Percentiles rank a stretch among this genome's conserved stretches.
phyloP scores from a whole-genome alignment of 2,329 filamentous ascomycete genomes.

The Pyrenochaeta sp. region DNA sequence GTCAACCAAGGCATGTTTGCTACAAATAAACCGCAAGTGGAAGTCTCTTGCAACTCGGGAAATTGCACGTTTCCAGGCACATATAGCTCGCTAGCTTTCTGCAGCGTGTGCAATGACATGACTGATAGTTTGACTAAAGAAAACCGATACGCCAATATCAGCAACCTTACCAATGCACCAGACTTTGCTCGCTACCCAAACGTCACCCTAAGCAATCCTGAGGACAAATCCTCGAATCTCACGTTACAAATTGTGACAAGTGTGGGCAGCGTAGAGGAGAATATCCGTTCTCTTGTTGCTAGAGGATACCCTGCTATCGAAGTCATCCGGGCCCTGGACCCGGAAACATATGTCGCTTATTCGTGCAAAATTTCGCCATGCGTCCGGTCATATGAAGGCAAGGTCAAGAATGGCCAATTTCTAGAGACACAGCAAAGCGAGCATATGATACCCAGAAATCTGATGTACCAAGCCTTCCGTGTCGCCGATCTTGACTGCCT shows the following conservation, averaged over 20 bases:
- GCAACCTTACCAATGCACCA: neutral
- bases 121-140: constrained; percentile 2
- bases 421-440: constrained; percentile 2
- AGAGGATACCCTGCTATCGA: constrained; percentile 6
- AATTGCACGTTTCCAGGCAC: constrained; percentile 17
- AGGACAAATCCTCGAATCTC: neutral
- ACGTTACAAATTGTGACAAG: neutral
- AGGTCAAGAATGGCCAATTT: neutral
- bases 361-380: constrained; percentile 7
- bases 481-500: constrained; percentile 7
- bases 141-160: constrained; percentile 1
- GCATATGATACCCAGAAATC: constrained; percentile 3
- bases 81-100: constrained; percentile 15
- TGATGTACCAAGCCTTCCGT: neutral
- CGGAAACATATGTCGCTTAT: constrained; percentile 4
- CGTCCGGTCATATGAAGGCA: constrained; percentile 2
- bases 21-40: constrained; percentile 8
- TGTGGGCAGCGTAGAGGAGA: neutral
- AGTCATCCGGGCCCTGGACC: constrained; percentile 5
- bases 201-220: neutral
- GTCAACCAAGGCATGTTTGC: constrained; percentile 10
- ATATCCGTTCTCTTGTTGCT: neutral
- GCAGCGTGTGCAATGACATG: constrained; percentile 14
- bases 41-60: constrained; percentile 9
- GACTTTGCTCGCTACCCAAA: constrained; percentile 2